Evolutionary conservation across 441 rosid genomes (phyloP), one percentile per base, ranked within the genome.

Genomic region (Metrosideros polymorpha): DNA sequence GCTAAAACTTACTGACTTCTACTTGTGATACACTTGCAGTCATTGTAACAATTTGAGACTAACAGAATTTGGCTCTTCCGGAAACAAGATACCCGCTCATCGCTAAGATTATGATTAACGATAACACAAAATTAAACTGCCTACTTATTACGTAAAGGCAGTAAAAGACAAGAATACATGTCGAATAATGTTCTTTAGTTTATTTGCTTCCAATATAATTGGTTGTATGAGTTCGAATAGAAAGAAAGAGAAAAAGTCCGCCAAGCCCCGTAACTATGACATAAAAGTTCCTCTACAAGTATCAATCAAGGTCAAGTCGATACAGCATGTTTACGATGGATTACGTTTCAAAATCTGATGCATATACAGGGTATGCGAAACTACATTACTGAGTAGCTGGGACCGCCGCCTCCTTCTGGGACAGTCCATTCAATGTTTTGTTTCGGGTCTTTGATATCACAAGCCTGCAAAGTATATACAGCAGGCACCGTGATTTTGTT

Each of bases 401-500:
- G 99, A 55, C 99, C 99, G 24, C 99, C 99, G 8, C 99, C 98
- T 27, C 99, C 99, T 91, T 94, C 99, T 42, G 99, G 98, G 82
- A 96, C 99, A 9, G 97, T 96, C 99, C 99, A 96, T 88, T 95
- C 93, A 59, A 95, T 95, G 90, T 97, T 97, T 90, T 97, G 99
- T 92, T 93, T 95, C 84, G 99, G 99, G 85, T 97, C 99, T 89
- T 97, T 97, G 86, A 96, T 95, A 86, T 95, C 98, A 75, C 99
- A 97, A 63, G 99, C 99, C 99, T 95, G 91, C 54, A 76, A 89
- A 79, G 24, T 6, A 18, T 0, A 49, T 63, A 19, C 82, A 51
- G 47, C 57, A 85, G 82, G 52, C 66, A 29, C 57, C 45, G 22
- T 77, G 47, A 57, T 75, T 57, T 82, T 45, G 30, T 71, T 35